Evolutionary conservation across 176 grass and related monocot species (phyloP).

Genomic region (Miscanthus lutarioriparius): DNA sequence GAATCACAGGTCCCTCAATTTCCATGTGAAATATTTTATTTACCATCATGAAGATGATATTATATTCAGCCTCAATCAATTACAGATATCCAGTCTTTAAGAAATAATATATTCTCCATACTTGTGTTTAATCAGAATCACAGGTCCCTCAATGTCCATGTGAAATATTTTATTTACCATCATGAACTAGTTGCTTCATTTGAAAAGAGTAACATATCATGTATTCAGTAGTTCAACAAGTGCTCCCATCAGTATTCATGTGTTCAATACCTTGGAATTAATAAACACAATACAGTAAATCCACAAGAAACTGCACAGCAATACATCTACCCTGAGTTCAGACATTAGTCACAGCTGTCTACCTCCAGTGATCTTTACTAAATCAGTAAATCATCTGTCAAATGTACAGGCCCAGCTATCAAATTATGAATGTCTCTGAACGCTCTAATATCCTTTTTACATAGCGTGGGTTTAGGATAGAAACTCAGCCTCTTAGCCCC

Average conservation of each 20-base stretch:
- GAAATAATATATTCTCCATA: too few relatives aligned
- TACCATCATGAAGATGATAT: not conserved
- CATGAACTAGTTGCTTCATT: conserved; percentile 15
- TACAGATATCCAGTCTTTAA: not conserved
- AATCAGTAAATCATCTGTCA: not conserved
- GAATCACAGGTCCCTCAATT: too few relatives aligned
- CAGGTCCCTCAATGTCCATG: not conserved
- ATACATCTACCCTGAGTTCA: not conserved
- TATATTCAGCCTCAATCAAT: not conserved
- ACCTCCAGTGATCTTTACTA: not conserved
- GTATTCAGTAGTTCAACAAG: not conserved
- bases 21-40: too few relatives aligned
- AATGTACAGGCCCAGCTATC: too few relatives aligned
- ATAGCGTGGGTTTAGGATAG: too few relatives aligned
- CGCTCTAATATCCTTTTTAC: too few relatives aligned
- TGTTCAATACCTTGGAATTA: not conserved
- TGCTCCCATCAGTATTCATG: not conserved
- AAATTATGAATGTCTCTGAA: too few relatives aligned
- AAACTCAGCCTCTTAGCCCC: too few relatives aligned
- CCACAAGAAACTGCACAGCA: not conserved
- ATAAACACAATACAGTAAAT: not conserved
- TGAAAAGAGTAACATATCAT: not conserved
- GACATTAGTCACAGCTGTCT: not conserved
- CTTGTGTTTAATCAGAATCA: not conserved
- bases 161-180: not conserved